phyloP scores from a whole-genome alignment of 1,139 yeast genomes.

The Geotrichum citri-aurantii region DNA sequence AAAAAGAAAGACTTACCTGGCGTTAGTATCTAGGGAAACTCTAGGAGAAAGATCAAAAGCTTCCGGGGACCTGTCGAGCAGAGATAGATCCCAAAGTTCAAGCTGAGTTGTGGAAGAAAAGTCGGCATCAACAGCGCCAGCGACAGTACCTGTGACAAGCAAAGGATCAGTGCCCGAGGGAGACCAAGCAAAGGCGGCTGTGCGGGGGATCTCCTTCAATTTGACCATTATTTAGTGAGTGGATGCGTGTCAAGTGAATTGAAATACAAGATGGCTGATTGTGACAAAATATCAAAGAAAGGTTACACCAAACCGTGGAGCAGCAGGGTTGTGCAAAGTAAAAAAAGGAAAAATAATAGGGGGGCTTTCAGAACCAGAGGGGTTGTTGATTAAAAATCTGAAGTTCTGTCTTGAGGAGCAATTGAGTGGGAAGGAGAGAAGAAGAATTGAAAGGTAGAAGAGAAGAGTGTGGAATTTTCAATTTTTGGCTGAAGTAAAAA shows the following conservation, averaged over 20 bases:
- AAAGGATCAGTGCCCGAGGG: constrained; percentile 60
- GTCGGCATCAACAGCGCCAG: constrained; percentile 89
- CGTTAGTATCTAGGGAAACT: constrained; percentile 50
- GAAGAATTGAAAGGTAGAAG: neutral
- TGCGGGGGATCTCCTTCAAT: constrained; percentile 73
- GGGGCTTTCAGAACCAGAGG: neutral
- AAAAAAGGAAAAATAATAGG: neutral
- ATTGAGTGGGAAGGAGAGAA: neutral
- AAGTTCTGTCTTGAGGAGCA: neutral
- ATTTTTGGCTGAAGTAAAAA: neutral
- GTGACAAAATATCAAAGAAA: neutral
- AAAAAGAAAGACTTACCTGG: constrained; percentile 23
- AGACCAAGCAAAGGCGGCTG: constrained; percentile 96
- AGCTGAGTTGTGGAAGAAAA: constrained; percentile 72
- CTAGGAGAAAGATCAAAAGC: constrained; percentile 43
- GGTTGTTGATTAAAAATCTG: neutral
- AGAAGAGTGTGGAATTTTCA: neutral
- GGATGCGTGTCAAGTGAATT: neutral
- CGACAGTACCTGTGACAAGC: constrained; percentile 84
- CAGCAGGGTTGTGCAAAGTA: neutral
- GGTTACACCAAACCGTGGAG: neutral
- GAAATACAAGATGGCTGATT: neutral
- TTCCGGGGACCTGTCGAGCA: constrained; percentile 39
- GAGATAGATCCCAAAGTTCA: constrained; percentile 72
- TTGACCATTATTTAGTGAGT: constrained; percentile 54